Percentiles rank a stretch among this genome's conserved stretches.
Evolutionary conservation across 345 rosid species (phyloP).

Genomic region (Eucalyptus victrix): DNA sequence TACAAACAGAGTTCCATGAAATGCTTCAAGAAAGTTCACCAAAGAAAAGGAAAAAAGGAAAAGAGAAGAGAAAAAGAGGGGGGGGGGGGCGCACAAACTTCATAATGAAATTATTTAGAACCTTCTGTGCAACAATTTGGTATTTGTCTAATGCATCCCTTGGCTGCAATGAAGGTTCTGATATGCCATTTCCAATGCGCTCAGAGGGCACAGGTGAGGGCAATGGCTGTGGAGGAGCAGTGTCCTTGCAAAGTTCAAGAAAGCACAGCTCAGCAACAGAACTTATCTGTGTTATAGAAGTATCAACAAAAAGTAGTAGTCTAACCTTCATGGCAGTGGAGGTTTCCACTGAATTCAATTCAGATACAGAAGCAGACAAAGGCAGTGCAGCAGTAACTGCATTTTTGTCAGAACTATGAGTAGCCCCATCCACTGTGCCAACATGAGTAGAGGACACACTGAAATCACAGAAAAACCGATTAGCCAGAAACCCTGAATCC

Average conservation of each 20-base stretch:
- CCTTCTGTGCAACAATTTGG: conserved; percentile 83
- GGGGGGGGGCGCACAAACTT: neutral
- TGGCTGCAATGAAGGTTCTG: conserved; percentile 67
- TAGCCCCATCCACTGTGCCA: conserved; percentile 34
- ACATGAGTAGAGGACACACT: conserved; percentile 43
- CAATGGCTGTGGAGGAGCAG: conserved; percentile 28
- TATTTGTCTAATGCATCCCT: conserved; percentile 93
- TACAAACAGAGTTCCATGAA: neutral
- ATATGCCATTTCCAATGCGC: conserved; percentile 34
- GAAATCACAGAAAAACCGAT: conserved; percentile 1
- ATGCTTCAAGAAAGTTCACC: neutral
- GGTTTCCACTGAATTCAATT: conserved; percentile 31
- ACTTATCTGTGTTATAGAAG: neutral
- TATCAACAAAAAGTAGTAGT: neutral
- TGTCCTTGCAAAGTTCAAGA: conserved; percentile 27
- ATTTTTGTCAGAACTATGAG: conserved; percentile 32
- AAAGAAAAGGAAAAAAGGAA: neutral
- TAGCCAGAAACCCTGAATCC: neutral
- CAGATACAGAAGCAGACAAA: conserved; percentile 31
- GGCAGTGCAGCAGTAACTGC: conserved; percentile 32
- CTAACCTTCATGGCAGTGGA: conserved; percentile 42
- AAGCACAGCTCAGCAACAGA: neutral
- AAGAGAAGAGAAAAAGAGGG: neutral
- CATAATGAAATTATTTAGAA: neutral
- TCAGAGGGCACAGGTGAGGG: conserved; percentile 47